Conservation (phyloP, 179 eudicot genomes). For the Drosera spatulata region DNA sequence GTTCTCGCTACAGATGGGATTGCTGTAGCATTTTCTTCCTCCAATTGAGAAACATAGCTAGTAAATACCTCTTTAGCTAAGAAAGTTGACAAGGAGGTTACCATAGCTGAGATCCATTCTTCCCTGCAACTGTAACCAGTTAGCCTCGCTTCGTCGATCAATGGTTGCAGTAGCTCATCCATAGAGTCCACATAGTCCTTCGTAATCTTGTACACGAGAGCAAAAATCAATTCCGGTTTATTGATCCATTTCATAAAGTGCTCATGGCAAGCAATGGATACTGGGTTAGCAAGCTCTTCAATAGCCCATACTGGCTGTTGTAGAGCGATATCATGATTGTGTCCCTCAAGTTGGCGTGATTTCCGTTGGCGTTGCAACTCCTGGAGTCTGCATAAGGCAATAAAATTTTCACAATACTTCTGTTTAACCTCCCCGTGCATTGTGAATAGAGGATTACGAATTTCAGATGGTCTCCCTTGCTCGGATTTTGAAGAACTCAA, state of each 20-base stretch:
- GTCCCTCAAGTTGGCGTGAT: conserved; percentile 73
- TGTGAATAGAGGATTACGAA: conserved; percentile 59
- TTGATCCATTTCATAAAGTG: conserved; percentile 84
- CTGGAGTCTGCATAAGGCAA: conserved; percentile 71
- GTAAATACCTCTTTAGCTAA: conserved; percentile 85
- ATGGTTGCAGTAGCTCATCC: conserved; percentile 87
- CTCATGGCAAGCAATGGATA: conserved; percentile 57
- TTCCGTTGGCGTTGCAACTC: conserved; percentile 73
- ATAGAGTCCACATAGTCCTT: conserved; percentile 80
- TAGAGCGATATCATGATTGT: conserved; percentile 28
- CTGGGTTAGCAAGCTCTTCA: conserved; percentile 84
- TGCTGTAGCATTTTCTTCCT: conserved; percentile 36
- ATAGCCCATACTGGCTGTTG: conserved; percentile 90
- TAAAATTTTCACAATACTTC: conserved; percentile 69
- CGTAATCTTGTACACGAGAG: conserved; percentile 65
- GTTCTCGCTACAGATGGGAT: conserved; percentile 38
- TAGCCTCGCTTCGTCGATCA: conserved; percentile 89
- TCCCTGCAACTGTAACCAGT: conserved; percentile 91
- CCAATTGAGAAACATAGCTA: conserved; percentile 36
- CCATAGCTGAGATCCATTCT: conserved; percentile 92
- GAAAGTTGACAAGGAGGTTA: conserved; percentile 63
- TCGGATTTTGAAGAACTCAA: conserved; percentile 38
- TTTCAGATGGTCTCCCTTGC: conserved; percentile 27
- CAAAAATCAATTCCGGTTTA: conserved; percentile 82
- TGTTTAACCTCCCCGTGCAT: conserved; percentile 69